Evolutionary conservation across 169 alveolate species (phyloP).

Genomic region (Cryptosporidium meleagridis): DNA sequence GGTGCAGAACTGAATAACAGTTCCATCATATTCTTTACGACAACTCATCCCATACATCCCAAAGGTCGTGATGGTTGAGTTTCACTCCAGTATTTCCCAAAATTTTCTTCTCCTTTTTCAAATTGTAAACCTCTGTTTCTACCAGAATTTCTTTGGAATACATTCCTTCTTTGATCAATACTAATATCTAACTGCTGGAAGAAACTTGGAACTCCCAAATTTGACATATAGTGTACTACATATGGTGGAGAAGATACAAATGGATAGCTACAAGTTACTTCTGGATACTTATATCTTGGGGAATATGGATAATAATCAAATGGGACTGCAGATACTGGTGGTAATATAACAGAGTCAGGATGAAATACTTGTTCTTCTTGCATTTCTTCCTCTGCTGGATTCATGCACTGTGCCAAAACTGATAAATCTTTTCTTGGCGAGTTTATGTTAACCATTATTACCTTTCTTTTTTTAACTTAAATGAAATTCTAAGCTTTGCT

Average conservation of each 20-base stretch:
- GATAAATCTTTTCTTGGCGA: constrained; percentile 73
- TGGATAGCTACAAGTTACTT: constrained; percentile 70
- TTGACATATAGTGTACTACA: constrained; percentile 67
- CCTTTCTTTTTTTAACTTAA: not conserved
- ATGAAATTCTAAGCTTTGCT: not conserved
- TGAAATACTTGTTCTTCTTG: constrained; percentile 60
- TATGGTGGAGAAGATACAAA: constrained; percentile 75
- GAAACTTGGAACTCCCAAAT: constrained; percentile 68
- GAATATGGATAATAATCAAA: constrained; percentile 71
- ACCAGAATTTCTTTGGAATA: constrained; percentile 67
- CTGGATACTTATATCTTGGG: constrained; percentile 68
- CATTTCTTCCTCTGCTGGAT: constrained; percentile 29
- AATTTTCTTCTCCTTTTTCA: constrained; percentile 62
- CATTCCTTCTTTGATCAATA: constrained; percentile 65
- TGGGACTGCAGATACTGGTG: constrained; percentile 70
- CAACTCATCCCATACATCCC: constrained; percentile 67
- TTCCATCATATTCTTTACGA: not conserved
- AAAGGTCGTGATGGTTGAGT: constrained; percentile 60
- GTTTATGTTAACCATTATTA: constrained; percentile 43
- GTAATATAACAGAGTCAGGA: constrained; percentile 69
- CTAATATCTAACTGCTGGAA: constrained; percentile 69
- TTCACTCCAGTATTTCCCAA: constrained; percentile 62
- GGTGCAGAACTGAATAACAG: not conserved
- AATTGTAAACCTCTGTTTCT: not conserved
- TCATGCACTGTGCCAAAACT: constrained; percentile 57